These are phyloP conservation scores for Sporothrix schenckii DNA, from an alignment of 2,329 filamentous ascomycete species.

Conservation along the genomic window DNA sequence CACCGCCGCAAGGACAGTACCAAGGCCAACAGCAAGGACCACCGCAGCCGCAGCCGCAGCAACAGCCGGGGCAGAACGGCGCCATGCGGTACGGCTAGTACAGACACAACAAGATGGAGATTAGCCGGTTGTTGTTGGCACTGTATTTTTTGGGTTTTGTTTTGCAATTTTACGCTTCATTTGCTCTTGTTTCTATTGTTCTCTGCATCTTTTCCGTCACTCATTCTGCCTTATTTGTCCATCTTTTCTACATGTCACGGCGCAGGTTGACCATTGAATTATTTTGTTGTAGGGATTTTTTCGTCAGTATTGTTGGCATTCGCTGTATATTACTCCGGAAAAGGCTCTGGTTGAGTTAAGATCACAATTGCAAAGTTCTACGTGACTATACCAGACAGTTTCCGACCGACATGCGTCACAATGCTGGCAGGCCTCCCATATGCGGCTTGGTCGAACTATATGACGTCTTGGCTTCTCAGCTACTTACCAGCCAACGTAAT, in stretches of 20 bases:
- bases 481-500: neutral
- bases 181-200: neutral
- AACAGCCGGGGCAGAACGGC: conserved; percentile 35
- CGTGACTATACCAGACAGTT: neutral
- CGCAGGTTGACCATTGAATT: neutral
- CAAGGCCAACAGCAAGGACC: neutral
- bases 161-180: neutral
- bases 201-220: neutral
- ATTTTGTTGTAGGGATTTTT: no score
- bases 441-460: neutral
- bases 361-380: neutral
- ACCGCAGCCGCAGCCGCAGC: neutral
- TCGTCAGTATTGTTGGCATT: neutral
- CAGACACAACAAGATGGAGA: neutral
- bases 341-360: neutral
- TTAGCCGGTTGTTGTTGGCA: neutral
- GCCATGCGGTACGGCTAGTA: conserved; percentile 41
- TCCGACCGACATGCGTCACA: neutral
- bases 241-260: conserved; percentile 7
- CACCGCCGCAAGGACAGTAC: conserved; percentile 35
- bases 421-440: conserved; percentile 12
- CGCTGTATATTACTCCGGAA: neutral
- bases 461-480: conserved; percentile 14
- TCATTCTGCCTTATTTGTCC: neutral
- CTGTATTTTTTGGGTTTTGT: no score